phyloP scores from a whole-genome alignment of 371 early-diverging fungal genomes.

The Saksenaea vasiformis region DNA sequence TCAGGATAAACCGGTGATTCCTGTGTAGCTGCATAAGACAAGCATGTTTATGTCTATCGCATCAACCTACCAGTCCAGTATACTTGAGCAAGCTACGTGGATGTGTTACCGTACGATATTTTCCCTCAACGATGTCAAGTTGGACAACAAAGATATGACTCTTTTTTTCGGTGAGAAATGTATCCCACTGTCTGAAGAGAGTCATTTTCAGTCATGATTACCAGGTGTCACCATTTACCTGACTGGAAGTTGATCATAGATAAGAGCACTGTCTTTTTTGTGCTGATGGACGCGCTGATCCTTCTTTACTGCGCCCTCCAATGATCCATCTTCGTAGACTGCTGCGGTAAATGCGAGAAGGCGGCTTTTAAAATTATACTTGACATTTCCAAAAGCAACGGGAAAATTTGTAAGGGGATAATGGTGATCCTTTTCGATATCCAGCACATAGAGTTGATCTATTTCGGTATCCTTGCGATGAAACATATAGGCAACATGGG shows the following conservation, averaged over 20 bases:
- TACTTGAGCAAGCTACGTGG: conserved; percentile 54
- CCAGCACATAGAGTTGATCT: conserved; percentile 48
- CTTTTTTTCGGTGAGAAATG: conserved; percentile 51
- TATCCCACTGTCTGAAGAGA: conserved; percentile 67
- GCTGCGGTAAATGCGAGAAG: conserved; percentile 59
- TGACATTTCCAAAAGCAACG: conserved; percentile 45
- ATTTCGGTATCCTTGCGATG: conserved; percentile 21
- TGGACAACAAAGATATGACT: conserved; percentile 60
- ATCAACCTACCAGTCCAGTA: conserved; percentile 39
- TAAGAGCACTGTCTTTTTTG: conserved; percentile 55
- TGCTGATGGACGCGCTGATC: conserved; percentile 40
- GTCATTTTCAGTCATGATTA: neutral
- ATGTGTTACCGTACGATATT: conserved; percentile 28
- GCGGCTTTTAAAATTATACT: conserved; percentile 42
- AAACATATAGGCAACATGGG: conserved; percentile 51
- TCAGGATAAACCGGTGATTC: conserved; percentile 60
- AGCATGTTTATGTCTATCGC: neutral
- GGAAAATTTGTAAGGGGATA: conserved; percentile 57
- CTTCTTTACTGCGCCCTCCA: conserved; percentile 46
- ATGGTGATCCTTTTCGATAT: conserved; percentile 31
- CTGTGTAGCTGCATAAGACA: conserved; percentile 4
- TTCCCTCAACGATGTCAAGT: conserved; percentile 30
- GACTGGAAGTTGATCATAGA: conserved; percentile 67
- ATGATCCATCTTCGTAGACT: conserved; percentile 49
- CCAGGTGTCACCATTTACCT: conserved; percentile 23